Percentiles rank a stretch among this genome's conserved stretches.
These are phyloP conservation scores for Salix udensis DNA, from an alignment of 345 rosid species.

Conservation along the genomic window DNA sequence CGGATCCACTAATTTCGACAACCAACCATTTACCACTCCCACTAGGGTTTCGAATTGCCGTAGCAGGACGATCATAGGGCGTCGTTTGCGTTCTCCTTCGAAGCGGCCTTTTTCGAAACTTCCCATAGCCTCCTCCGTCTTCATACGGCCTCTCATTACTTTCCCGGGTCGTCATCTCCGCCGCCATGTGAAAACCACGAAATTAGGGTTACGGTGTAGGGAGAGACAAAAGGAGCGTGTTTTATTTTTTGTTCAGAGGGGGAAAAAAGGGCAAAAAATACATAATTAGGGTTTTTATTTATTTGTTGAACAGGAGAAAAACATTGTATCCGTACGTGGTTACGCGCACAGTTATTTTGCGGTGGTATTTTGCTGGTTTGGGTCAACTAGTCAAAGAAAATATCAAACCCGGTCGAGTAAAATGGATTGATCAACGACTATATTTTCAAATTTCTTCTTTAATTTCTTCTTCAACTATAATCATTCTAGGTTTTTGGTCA, in stretches of 20 bases:
- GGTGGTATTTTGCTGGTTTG: neutral
- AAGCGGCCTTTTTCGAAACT: constrained; percentile 60
- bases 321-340: neutral
- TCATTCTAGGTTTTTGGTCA: too few relatives aligned
- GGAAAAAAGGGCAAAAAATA: neutral
- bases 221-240: neutral
- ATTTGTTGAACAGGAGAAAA: neutral
- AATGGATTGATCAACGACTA: too few relatives aligned
- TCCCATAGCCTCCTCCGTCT: constrained; percentile 42
- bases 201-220: constrained; percentile 2
- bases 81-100: constrained; percentile 44
- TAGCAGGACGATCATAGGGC: constrained; percentile 74
- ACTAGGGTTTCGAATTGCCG: constrained; percentile 43
- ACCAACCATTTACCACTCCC: constrained; percentile 53
- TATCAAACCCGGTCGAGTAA: too few relatives aligned
- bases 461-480: too few relatives aligned
- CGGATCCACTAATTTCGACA: constrained; percentile 87
- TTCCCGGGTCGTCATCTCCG: constrained; percentile 11
- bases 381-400: too few relatives aligned
- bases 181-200: constrained; percentile 18
- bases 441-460: too few relatives aligned
- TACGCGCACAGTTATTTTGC: neutral
- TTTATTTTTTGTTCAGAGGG: neutral
- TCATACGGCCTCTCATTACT: constrained; percentile 17
- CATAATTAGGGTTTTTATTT: constrained; percentile 17